Percentiles rank a stretch among this genome's conserved stretches.
These are phyloP conservation scores for Colletotrichum sp. DNA, from an alignment of 2,329 filamentous ascomycete genomes.

Conservation along the genomic window DNA sequence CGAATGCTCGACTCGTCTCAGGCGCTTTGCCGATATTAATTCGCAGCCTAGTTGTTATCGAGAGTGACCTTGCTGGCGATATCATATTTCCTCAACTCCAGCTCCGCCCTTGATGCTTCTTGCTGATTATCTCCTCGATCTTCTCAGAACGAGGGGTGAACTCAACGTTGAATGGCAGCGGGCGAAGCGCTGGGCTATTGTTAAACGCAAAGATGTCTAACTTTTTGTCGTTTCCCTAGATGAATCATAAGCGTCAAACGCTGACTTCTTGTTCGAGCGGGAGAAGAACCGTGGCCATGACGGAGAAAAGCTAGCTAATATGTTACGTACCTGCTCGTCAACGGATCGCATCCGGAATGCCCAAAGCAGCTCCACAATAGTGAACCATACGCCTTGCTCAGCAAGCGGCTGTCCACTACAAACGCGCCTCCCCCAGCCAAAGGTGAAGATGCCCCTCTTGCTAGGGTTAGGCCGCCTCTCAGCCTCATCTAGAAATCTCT, in stretches of 20 bases:
- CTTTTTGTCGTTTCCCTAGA: background rate
- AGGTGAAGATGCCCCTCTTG: background rate
- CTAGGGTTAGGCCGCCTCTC: background rate
- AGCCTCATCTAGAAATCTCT: background rate
- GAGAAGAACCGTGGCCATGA: background rate
- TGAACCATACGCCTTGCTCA: background rate
- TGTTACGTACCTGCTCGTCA: background rate
- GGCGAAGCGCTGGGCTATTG: background rate
- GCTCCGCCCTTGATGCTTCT: background rate
- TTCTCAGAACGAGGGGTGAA: background rate
- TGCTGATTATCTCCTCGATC: background rate
- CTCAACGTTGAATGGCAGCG: background rate
- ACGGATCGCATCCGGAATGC: background rate
- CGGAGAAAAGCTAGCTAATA: background rate
- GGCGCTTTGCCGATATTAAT: background rate
- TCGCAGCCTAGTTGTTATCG: background rate
- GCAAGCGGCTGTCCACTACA: background rate
- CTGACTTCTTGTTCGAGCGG: background rate
- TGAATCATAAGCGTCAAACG: background rate
- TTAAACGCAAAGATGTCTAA: background rate
- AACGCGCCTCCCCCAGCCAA: background rate
- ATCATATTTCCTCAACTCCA: background rate
- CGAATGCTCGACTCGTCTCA: fast-evolving
- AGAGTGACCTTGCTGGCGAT: background rate
- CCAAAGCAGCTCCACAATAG: background rate